Evolutionary conservation across 2,329 filamentous ascomycete genomes (phyloP).

Genomic region (Amphichorda felina): DNA sequence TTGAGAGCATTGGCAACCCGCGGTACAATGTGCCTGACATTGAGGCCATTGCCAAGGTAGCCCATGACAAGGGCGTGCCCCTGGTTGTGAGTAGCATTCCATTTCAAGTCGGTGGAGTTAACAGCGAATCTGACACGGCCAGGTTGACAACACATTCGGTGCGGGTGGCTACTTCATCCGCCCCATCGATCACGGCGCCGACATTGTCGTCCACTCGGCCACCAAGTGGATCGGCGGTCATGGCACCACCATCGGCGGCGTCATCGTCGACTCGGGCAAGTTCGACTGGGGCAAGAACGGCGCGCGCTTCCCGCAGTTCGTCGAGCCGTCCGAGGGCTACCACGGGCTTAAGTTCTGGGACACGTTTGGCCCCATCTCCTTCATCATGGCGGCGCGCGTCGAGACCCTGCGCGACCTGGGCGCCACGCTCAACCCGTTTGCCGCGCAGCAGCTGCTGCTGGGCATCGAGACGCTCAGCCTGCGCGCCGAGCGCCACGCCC

Average conservation of each 20-base stretch:
- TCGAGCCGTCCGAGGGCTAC: constrained; percentile 79
- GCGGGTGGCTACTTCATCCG: constrained; percentile 81
- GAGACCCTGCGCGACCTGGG: constrained; percentile 86
- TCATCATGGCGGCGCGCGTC: constrained; percentile 75
- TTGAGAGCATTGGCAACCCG: constrained; percentile 91
- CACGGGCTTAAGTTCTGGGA: constrained; percentile 93
- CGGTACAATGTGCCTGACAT: constrained; percentile 89
- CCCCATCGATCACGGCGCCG: constrained; percentile 81
- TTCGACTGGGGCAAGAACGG: constrained; percentile 87
- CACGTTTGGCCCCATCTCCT: constrained; percentile 73
- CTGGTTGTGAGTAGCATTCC: constrained; percentile 36
- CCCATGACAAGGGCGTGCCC: constrained; percentile 56
- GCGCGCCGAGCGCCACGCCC: constrained; percentile 74
- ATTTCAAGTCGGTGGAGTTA: background rate
- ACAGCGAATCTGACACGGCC: background rate
- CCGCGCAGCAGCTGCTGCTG: constrained; percentile 80
- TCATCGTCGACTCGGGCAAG: constrained; percentile 79
- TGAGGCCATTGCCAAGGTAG: constrained; percentile 71
- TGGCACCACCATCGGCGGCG: constrained; percentile 80
- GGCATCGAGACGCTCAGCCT: constrained; percentile 85
- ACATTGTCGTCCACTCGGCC: constrained; percentile 88
- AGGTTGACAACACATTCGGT: constrained; percentile 92
- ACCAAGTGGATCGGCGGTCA: constrained; percentile 98
- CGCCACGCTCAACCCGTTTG: constrained; percentile 75
- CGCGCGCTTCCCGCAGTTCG: constrained; percentile 82